These are phyloP conservation scores for Alternaria longipes DNA, from an alignment of 2,329 filamentous ascomycete genomes.

Conservation along the genomic window DNA sequence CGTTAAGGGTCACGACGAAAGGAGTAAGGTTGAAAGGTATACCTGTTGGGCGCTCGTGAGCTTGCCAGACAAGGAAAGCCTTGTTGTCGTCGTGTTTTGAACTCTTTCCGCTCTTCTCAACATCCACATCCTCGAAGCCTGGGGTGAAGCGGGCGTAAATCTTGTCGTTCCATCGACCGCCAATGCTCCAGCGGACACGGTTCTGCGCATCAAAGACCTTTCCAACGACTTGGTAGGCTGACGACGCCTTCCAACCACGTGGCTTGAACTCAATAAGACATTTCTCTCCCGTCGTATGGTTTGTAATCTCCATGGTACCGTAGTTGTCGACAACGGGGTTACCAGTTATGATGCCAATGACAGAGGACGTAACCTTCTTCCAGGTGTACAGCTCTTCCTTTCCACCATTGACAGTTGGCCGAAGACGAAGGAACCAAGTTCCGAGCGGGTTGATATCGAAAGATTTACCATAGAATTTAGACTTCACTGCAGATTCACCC, in stretches of 20 bases:
- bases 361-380: constrained; percentile 98
- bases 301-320: constrained; percentile 95
- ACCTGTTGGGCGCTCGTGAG: constrained; percentile 78
- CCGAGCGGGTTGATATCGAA: constrained; percentile 97
- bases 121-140: constrained; percentile 81
- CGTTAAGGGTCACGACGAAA: constrained; percentile 94
- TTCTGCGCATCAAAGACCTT: constrained; percentile 83
- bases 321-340: constrained; percentile 98
- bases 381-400: constrained; percentile 91
- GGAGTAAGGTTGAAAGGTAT: constrained; percentile 98
- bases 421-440: constrained; percentile 93
- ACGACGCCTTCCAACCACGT: constrained; percentile 93
- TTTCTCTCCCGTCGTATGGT: constrained; percentile 94
- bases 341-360: constrained; percentile 98
- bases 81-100: constrained; percentile 70
- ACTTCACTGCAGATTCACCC: constrained; percentile 93
- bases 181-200: constrained; percentile 86
- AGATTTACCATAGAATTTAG: constrained; percentile 96
- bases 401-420: constrained; percentile 71
- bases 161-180: constrained; percentile 96
- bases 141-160: constrained; percentile 93
- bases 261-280: constrained; percentile 92
- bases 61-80: constrained; percentile 93
- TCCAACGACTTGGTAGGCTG: constrained; percentile 86
- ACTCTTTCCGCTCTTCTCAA: constrained; percentile 52